Conservation (phyloP, 805 yeast genomes). For the Phaffomyces antillensis region DNA sequence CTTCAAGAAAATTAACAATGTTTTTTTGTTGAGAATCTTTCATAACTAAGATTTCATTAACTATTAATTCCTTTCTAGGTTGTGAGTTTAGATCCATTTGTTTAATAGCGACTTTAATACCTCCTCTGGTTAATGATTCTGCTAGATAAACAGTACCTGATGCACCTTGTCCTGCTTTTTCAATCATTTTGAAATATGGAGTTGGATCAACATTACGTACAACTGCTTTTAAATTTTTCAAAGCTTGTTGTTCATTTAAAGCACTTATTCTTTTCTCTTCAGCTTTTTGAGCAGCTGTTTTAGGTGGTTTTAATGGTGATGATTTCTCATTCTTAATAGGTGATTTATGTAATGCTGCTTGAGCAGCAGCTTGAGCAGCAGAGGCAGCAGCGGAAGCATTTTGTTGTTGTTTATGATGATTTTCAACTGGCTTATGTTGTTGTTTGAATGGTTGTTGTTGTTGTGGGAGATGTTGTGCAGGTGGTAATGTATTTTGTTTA, state of each 20-base stretch:
- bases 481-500: not conserved
- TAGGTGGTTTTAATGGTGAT: slow-evolving; percentile 13
- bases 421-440: not conserved
- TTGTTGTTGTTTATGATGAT: not conserved
- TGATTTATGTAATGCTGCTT: slow-evolving; percentile 24
- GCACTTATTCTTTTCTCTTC: slow-evolving; percentile 49
- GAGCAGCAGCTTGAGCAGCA: slow-evolving; percentile 30
- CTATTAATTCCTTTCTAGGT: slow-evolving; percentile 90
- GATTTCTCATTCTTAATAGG: slow-evolving; percentile 8
- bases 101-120: slow-evolving; percentile 83
- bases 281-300: slow-evolving; percentile 28
- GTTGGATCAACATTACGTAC: slow-evolving; percentile 85
- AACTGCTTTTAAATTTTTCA: slow-evolving; percentile 74
- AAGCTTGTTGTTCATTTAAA: slow-evolving; percentile 80
- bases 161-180: slow-evolving; percentile 96
- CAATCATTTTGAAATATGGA: slow-evolving; percentile 66
- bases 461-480: slow-evolving; percentile 4
- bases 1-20: slow-evolving; percentile 90
- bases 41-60: slow-evolving; percentile 95
- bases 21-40: slow-evolving; percentile 91
- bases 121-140: slow-evolving; percentile 46
- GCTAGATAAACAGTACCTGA: slow-evolving; percentile 93
- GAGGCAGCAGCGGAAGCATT: slow-evolving; percentile 2
- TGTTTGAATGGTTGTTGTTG: slow-evolving; percentile 2
- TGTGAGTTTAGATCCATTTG: slow-evolving; percentile 91